Conservation (phyloP, 805 yeast species). For the Metschnikowia gelsemii region DNA sequence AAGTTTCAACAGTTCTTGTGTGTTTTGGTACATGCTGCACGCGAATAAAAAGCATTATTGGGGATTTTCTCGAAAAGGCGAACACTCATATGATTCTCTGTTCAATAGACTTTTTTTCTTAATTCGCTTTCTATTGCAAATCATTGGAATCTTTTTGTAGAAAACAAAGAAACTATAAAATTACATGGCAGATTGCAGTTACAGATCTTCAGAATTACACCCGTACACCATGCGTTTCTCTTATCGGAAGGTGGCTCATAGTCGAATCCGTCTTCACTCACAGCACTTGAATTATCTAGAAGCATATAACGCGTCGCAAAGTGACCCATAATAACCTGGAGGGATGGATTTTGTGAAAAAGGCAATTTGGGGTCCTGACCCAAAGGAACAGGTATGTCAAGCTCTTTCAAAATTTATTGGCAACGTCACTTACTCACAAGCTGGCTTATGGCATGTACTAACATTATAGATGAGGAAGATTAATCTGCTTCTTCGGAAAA, state of each 20-base stretch:
- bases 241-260: conserved; percentile 5
- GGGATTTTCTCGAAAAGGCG: no score
- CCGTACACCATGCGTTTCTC: conserved; percentile 9
- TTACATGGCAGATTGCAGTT: background rate
- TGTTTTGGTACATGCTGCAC: no score
- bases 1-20: no score
- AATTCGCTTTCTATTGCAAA: no score
- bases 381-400: conserved; percentile 70
- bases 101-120: no score
- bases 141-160: background rate
- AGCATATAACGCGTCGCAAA: no score
- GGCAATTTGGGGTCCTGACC: conserved; percentile 96
- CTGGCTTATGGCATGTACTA: conserved; percentile 4
- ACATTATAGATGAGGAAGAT: conserved; percentile 60
- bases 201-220: background rate
- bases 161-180: background rate
- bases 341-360: conserved; percentile 85
- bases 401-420: no score
- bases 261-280: background rate
- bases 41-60: no score
- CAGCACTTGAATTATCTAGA: background rate
- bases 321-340: no score
- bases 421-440: background rate
- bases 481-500: conserved; percentile 75
- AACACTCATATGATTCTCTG: no score